phyloP scores from a whole-genome alignment of 106 monocot genomes.

The Hemerocallis citrina region DNA sequence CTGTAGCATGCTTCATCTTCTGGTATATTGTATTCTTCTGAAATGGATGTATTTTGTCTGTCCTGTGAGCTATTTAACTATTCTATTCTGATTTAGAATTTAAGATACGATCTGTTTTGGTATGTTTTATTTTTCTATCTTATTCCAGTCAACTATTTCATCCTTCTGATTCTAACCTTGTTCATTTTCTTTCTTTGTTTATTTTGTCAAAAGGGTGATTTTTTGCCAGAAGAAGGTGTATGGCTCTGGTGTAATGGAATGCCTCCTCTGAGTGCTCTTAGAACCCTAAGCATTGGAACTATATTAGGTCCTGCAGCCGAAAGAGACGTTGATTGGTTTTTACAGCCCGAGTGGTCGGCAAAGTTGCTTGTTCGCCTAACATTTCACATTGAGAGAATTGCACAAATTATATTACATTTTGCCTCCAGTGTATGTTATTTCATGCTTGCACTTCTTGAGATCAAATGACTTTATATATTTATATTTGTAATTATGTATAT shows the following conservation, averaged over 20 bases:
- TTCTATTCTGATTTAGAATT: neutral
- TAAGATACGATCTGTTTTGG: neutral
- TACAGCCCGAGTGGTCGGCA: constrained; percentile 37
- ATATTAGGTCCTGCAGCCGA: constrained; percentile 66
- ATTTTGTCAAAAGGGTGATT: constrained; percentile 54
- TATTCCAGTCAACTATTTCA: neutral
- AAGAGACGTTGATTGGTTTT: constrained; percentile 66
- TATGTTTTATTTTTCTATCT: neutral
- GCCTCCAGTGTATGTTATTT: constrained; percentile 57
- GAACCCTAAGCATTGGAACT: constrained; percentile 63
- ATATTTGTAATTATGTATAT: too few relatives aligned
- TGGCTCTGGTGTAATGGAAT: constrained; percentile 85
- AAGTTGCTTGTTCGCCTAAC: constrained; percentile 54
- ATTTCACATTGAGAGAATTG: constrained; percentile 70
- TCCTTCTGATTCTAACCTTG: constrained; percentile 2
- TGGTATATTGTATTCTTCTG: constrained; percentile 38
- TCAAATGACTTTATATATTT: too few relatives aligned
- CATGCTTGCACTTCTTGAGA: too few relatives aligned
- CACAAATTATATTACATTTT: constrained; percentile 66
- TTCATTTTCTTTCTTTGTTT: constrained; percentile 4
- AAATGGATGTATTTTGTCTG: neutral
- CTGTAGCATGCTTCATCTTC: constrained; percentile 79
- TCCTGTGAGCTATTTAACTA: neutral
- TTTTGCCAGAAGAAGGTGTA: constrained; percentile 89
- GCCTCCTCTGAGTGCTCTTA: constrained; percentile 73